Evolutionary conservation across 2,329 filamentous ascomycete genomes (phyloP).

Genomic region (Talaromyces sp.): DNA sequence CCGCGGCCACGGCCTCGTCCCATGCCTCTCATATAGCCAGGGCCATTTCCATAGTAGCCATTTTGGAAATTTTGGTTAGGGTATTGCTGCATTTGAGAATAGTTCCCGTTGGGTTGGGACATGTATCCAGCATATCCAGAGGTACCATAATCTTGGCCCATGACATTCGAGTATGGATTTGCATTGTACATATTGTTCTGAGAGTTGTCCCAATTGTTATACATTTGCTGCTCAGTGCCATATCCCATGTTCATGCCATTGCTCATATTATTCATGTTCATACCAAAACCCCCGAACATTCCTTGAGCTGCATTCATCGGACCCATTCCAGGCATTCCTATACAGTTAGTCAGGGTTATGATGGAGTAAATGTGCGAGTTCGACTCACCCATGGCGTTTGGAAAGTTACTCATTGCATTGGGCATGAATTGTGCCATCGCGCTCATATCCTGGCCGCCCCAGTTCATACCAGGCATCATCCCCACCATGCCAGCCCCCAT

Average conservation of each 20-base stretch:
- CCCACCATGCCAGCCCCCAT: slow-evolving; percentile 47
- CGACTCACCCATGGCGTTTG: slow-evolving; percentile 83
- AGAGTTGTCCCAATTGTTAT: slow-evolving; percentile 77
- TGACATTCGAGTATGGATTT: slow-evolving; percentile 71
- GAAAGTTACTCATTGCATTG: slow-evolving; percentile 57
- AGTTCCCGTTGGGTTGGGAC: slow-evolving; percentile 74
- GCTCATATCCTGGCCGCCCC: slow-evolving; percentile 63
- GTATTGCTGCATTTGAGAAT: slow-evolving; percentile 58
- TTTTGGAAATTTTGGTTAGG: slow-evolving; percentile 65
- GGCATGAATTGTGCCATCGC: slow-evolving; percentile 66
- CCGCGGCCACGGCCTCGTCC: slow-evolving; percentile 62
- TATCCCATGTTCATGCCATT: slow-evolving; percentile 71
- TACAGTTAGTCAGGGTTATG: slow-evolving; percentile 24
- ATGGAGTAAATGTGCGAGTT: not conserved
- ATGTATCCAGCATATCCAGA: slow-evolving; percentile 67
- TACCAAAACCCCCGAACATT: slow-evolving; percentile 53
- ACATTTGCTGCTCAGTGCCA: slow-evolving; percentile 57
- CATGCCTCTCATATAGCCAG: slow-evolving; percentile 62
- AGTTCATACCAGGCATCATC: slow-evolving; percentile 57
- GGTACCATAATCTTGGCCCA: slow-evolving; percentile 78
- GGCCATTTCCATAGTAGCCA: slow-evolving; percentile 74
- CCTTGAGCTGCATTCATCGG: slow-evolving; percentile 48
- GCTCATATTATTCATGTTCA: slow-evolving; percentile 83
- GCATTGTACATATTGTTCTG: slow-evolving; percentile 70
- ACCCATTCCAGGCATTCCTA: slow-evolving; percentile 79